Evolutionary conservation across 2,329 filamentous ascomycete genomes (phyloP).

Genomic region (Aureobasidium leucospermi): DNA sequence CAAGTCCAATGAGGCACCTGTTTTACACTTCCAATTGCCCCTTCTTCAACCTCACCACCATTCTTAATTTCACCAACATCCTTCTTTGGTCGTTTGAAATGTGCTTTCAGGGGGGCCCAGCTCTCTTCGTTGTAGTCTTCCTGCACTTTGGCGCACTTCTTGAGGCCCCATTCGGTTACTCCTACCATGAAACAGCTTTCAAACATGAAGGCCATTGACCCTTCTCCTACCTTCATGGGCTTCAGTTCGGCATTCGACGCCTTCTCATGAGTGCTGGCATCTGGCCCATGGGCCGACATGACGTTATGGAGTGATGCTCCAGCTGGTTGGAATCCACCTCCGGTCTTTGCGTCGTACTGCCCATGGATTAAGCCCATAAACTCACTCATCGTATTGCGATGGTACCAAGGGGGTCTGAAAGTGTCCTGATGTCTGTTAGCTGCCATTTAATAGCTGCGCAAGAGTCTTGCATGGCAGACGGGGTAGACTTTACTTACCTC

Average conservation of each 20-base stretch:
- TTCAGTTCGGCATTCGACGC: constrained; percentile 49
- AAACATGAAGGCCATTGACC: constrained; percentile 63
- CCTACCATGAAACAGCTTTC: constrained; percentile 64
- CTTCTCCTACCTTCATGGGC: constrained; percentile 52
- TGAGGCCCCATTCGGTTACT: constrained; percentile 65
- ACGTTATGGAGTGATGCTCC: constrained; percentile 48
- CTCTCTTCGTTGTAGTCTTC: constrained; percentile 72
- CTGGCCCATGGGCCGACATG: constrained; percentile 45
- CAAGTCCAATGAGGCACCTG: constrained; percentile 25
- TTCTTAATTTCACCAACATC: constrained; percentile 18
- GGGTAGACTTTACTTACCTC: neutral
- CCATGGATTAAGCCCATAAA: constrained; percentile 56
- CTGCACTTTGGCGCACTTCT: constrained; percentile 63
- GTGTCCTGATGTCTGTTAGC: constrained; percentile 43
- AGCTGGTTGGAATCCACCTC: constrained; percentile 51
- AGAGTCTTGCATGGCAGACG: no score
- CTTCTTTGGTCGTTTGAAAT: constrained; percentile 30
- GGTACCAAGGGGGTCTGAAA: constrained; percentile 66
- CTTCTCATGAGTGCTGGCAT: constrained; percentile 50
- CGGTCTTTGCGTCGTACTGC: constrained; percentile 53
- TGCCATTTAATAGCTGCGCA: no score
- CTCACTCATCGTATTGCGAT: constrained; percentile 61
- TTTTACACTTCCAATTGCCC: constrained; percentile 20
- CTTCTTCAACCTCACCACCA: constrained; percentile 17
- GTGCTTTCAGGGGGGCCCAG: constrained; percentile 54